Percentiles rank a stretch among this genome's conserved stretches.
Evolutionary conservation across 2,329 filamentous ascomycete species (phyloP).

Genomic region (Arachnomyces sp.): DNA sequence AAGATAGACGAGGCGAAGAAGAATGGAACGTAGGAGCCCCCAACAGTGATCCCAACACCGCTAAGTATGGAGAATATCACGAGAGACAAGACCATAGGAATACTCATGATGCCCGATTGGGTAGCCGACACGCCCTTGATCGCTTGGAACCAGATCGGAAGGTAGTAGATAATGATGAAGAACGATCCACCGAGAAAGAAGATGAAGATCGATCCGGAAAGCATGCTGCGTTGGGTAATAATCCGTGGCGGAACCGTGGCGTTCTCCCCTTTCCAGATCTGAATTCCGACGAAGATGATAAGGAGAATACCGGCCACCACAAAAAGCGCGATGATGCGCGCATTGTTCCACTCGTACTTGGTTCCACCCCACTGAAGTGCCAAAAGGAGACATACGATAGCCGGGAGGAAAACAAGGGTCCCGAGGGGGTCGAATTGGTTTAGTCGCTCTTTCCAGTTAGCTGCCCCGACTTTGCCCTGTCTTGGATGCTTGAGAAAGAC

Average conservation of each 20-base stretch:
- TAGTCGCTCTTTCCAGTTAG: conserved; percentile 17
- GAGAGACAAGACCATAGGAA: conserved; percentile 26
- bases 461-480: conserved; percentile 15
- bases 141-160: conserved; percentile 39
- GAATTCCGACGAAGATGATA: conserved; percentile 31
- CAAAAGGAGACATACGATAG: conserved; percentile 40
- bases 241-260: conserved; percentile 40
- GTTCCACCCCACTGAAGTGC: conserved; percentile 42
- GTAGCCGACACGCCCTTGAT: conserved; percentile 28
- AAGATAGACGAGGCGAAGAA: conserved; percentile 27
- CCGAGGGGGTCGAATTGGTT: conserved; percentile 35
- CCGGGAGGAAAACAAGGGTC: conserved; percentile 37
- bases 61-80: conserved; percentile 25
- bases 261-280: conserved; percentile 31
- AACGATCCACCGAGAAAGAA: conserved; percentile 38
- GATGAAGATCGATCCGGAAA: conserved; percentile 31
- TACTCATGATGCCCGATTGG: conserved; percentile 31
- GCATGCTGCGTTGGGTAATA: conserved; percentile 36
- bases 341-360: conserved; percentile 37
- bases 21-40: conserved; percentile 35
- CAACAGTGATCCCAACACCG: conserved; percentile 22
- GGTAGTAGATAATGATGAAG: conserved; percentile 39
- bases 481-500: conserved; percentile 24
- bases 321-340: conserved; percentile 41
- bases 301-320: conserved; percentile 44